Conservation (phyloP, 148 eudicot genomes). For the Chenopodium album region DNA sequence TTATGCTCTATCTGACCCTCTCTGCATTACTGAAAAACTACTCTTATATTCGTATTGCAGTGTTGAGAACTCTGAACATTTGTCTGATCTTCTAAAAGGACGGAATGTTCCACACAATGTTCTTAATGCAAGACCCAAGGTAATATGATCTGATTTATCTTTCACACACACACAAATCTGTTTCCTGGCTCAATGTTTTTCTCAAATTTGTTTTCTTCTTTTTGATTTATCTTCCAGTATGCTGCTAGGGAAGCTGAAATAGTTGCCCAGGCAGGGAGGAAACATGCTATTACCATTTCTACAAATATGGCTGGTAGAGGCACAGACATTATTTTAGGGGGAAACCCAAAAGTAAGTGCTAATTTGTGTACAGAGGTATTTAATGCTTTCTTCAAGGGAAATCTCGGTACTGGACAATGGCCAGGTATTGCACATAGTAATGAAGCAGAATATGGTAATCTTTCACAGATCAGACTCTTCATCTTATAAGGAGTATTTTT, state of each 20-base stretch:
- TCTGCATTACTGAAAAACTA: constrained; percentile 2
- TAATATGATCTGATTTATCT: constrained; percentile 27
- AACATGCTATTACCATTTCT: constrained; percentile 89
- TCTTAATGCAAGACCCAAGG: constrained; percentile 99
- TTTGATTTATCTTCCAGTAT: constrained; percentile 50
- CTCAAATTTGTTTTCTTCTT: constrained; percentile 13
- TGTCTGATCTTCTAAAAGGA: constrained; percentile 66
- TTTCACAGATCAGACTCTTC: not conserved
- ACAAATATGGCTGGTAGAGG: constrained; percentile 99
- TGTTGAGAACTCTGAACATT: constrained; percentile 91
- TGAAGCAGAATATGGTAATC: not conserved
- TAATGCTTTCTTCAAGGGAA: not conserved
- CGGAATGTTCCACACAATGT: constrained; percentile 88
- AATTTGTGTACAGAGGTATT: not conserved
- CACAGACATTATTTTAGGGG: constrained; percentile 96
- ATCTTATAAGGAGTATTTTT: not conserved
- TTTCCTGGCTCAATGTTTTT: constrained; percentile 1
- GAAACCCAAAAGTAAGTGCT: constrained; percentile 83
- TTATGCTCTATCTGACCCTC: not conserved
- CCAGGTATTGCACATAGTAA: not conserved
- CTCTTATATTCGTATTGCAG: constrained; percentile 51
- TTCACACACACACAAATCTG: not conserved
- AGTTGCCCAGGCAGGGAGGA: constrained; percentile 98
- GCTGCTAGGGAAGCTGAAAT: constrained; percentile 99
- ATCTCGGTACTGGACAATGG: not conserved